Percentiles rank a stretch among this genome's conserved stretches.
Conservation (phyloP, 1,284 basidiomycete species). For the Acaromyces ingoldii region DNA sequence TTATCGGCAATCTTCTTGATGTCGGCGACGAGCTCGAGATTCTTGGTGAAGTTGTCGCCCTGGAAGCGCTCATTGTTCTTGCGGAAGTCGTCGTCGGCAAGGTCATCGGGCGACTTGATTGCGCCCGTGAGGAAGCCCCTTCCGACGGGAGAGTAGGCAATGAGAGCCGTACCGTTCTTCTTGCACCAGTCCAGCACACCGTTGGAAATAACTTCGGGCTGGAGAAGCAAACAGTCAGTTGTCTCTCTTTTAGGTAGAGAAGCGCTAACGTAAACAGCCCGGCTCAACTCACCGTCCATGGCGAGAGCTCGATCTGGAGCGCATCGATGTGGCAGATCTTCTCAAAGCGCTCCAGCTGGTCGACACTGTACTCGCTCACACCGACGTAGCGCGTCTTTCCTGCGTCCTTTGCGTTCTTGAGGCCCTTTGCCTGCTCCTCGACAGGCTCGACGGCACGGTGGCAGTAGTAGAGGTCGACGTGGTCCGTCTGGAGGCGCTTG, state of each 20-base stretch:
- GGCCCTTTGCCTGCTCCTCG: constrained; percentile 53
- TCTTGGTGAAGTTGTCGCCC: constrained; percentile 23
- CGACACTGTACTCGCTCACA: constrained; percentile 52
- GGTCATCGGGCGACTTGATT: constrained; percentile 18
- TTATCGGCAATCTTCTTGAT: constrained; percentile 29
- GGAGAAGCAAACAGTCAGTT: no score
- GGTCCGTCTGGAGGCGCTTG: constrained; percentile 47
- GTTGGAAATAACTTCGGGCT: constrained; percentile 36
- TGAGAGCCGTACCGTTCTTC: constrained; percentile 21
- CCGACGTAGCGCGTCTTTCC: constrained; percentile 71
- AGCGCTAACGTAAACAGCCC: no score
- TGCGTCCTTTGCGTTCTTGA: constrained; percentile 69
- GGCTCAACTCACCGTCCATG: no score
- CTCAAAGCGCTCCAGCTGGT: constrained; percentile 21
- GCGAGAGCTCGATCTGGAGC: constrained; percentile 57
- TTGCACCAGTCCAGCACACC: constrained; percentile 33
- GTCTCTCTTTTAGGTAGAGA: no score
- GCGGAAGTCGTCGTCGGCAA: constrained; percentile 31
- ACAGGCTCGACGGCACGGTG: constrained; percentile 54
- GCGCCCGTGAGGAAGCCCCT: constrained; percentile 31
- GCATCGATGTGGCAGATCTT: constrained; percentile 53
- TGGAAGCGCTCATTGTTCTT: constrained; percentile 25
- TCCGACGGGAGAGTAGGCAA: constrained; percentile 33
- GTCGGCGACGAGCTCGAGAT: constrained; percentile 26
- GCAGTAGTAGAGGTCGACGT: constrained; percentile 53